These are phyloP conservation scores for Elsinoe australis DNA, from an alignment of 2,329 filamentous ascomycete species.

Conservation along the genomic window DNA sequence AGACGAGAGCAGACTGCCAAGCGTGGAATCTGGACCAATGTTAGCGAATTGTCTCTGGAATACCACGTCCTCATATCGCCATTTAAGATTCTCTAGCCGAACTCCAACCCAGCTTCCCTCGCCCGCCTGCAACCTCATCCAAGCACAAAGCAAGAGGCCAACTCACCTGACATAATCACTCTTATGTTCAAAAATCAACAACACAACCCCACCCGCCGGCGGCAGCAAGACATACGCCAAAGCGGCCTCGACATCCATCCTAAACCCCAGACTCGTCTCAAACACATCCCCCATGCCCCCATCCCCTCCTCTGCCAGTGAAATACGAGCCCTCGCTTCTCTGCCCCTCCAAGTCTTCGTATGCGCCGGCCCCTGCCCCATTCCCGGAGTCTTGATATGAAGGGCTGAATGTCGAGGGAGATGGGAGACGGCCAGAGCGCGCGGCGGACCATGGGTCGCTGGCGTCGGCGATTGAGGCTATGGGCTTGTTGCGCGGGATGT, in stretches of 20 bases:
- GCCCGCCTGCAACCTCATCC: not conserved
- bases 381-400: slow-evolving; percentile 26
- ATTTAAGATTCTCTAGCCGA: too few relatives aligned
- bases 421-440: slow-evolving; percentile 35
- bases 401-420: slow-evolving; percentile 29
- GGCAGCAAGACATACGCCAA: slow-evolving; percentile 81
- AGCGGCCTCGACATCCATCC: slow-evolving; percentile 83
- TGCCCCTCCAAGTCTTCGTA: slow-evolving; percentile 22
- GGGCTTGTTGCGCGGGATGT: slow-evolving; percentile 25
- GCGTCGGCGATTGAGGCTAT: slow-evolving; percentile 24
- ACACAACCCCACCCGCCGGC: slow-evolving; percentile 73
- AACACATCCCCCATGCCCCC: slow-evolving; percentile 61
- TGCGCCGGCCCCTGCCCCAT: slow-evolving; percentile 26
- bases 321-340: slow-evolving; percentile 26
- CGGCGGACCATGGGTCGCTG: slow-evolving; percentile 35
- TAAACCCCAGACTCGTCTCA: slow-evolving; percentile 78
- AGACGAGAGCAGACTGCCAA: slow-evolving; percentile 58
- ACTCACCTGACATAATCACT: slow-evolving; percentile 89
- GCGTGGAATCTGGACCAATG: slow-evolving; percentile 67
- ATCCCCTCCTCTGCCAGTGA: slow-evolving; percentile 30
- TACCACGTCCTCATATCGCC: too few relatives aligned
- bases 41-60: too few relatives aligned
- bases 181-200: slow-evolving; percentile 83
- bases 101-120: not conserved
- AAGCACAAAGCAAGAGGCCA: not conserved